These are phyloP conservation scores for Colletotrichum melonis DNA, from an alignment of 2,329 filamentous ascomycete species.

Conservation along the genomic window DNA sequence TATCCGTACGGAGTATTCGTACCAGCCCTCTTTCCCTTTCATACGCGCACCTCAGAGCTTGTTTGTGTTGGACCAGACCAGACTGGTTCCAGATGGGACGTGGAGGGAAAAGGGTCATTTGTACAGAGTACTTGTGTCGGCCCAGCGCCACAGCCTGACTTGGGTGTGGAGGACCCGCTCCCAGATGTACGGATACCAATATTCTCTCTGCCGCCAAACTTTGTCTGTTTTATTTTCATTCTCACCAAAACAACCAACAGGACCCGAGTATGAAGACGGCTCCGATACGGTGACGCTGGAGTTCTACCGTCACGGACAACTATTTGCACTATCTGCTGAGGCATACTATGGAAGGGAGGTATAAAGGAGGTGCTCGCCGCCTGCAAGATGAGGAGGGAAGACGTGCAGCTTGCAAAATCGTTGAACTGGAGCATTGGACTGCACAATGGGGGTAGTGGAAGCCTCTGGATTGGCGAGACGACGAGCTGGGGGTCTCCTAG, in stretches of 20 bases:
- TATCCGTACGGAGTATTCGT: no score
- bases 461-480: constrained; percentile 27
- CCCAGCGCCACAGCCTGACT: constrained; percentile 4
- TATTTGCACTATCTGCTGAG: no score
- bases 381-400: constrained; percentile 5
- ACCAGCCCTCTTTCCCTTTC: not conserved
- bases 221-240: not conserved
- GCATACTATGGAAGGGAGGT: not conserved
- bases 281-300: not conserved
- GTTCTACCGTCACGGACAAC: not conserved
- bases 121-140: constrained; percentile 9
- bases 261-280: not conserved
- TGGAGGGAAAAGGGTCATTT: constrained; percentile 4
- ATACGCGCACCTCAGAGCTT: not conserved
- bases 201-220: not conserved
- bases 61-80: constrained; percentile 21
- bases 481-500: constrained; percentile 17
- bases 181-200: constrained; percentile 6
- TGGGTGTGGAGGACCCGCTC: not conserved
- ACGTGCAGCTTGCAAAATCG: constrained; percentile 7
- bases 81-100: constrained; percentile 9
- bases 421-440: not conserved
- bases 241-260: not conserved
- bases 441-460: not conserved
- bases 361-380: not conserved